Evolutionary conservation across 2,329 filamentous ascomycete genomes (phyloP), one percentile per base, ranked within the genome.

Genomic region (Lecanicillium sp.): DNA sequence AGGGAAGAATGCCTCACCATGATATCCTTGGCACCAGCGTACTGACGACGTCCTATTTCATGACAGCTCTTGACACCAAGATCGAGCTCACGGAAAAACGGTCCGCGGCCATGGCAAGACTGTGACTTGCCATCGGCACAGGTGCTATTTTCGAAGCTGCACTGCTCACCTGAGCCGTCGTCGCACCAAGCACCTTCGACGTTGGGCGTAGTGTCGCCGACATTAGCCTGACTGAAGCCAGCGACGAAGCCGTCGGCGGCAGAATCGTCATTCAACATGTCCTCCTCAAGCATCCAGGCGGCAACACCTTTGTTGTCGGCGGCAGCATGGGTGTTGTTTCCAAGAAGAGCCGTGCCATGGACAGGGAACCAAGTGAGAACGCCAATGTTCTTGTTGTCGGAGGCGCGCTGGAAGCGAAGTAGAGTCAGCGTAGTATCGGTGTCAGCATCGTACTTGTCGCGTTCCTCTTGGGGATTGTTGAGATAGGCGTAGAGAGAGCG

Each of bases 221-320:
- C 87, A 47, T 83, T 95, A 9, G 89, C 78, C 57, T 95, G 90
- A 1, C 86, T 92, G 58, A 95, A 96, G 4, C 87, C 90, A 3
- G 89, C 88, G 2, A 95, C 85, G 49, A 94, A 95, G 9, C 71
- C 74, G 3, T 77, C 65, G 0, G 75, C 71, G 25, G 79, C 78
- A 14, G 64, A 68, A 2, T 65, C 53, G 14, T 76, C 68, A n/a
- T 58, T 60, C 3, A 63, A 56, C 35, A 83, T 70, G 37, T 75
- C 79, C 47, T 83, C 74, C 56, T 96, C 90, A 38, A 95, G 81
- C 11, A 95, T 66, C 54, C 83, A 83, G 1, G 89, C 85, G 3
- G 90, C 89, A 7, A 95, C 86, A 9, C 90, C 90, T 63, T 96
- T 96, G 66, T 96, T 96, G 59, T 96, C 90, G 14, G 86, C 90